Evolutionary conservation across 139 green algal genomes (phyloP), one percentile per base, ranked within the genome.

Genomic region (Micromonas pusilla): DNA sequence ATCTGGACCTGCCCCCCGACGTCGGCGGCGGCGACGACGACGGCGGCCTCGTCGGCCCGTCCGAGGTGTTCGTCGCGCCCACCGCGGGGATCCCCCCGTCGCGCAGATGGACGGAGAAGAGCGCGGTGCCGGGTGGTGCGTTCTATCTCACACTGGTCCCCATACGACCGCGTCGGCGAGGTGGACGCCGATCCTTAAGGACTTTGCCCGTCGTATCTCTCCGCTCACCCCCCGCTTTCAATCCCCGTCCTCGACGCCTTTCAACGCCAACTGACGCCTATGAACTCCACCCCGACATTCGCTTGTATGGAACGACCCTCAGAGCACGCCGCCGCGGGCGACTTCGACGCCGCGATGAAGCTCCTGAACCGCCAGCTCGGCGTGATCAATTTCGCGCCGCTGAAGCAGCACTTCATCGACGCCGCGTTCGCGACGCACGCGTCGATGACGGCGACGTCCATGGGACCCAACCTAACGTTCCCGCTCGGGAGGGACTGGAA

Each of bases 331-430:
- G 92, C 93, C 3, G 93, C 92, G 30, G 94, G 93, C 37, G 85
- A 88, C 21, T 97, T 97, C 76, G 85, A 91, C 71, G 87, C 83
- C 2, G 94, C 94, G 36, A 97, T 97, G 92, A 91, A 91, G 30
- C 83, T 98, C 81, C 88, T 99, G 64, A 90, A 91, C 83, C 85
- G 93, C 38, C 93, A 98, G 83, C 85, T 97, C 38, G 95, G 94
- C 73, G 91, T 94, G n/a, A 79, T 86, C 33, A 86, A 90, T 81
- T 97, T 98, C 72, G 92, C 90, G 73, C 93, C 95, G 19, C 84
- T 98, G 66, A 87, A 89, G 80, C 85, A 88, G 9, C 87, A 90
- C 80, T 91, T 97, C 67, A 68, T 98, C 76, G 91, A 98, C 74
- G 73, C 96, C 2, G 86, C 84, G 77, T 82, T 81, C n/a, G 92